phyloP scores from a whole-genome alignment of 768 basidiomycete species.

The Termitomyces bulborhizus region DNA sequence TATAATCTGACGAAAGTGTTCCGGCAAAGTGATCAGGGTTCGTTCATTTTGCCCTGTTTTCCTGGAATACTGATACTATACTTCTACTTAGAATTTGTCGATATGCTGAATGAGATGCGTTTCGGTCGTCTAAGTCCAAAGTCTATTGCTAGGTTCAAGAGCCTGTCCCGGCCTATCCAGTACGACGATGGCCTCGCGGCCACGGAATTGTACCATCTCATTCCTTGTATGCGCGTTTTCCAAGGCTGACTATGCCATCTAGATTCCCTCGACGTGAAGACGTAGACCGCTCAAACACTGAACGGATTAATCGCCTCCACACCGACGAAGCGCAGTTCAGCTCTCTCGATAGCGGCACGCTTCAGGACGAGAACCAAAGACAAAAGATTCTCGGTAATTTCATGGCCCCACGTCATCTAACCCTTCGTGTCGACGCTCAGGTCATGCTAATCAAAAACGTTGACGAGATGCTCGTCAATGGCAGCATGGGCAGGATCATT shows the following conservation, averaged over 20 bases:
- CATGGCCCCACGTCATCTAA: conserved; percentile 75
- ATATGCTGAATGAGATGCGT: conserved; percentile 99
- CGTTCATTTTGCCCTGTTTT: conserved; percentile 14
- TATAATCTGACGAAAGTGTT: conserved; percentile 96
- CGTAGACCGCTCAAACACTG: conserved; percentile 78
- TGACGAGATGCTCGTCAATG: conserved; percentile 89
- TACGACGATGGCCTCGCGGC: conserved; percentile 82
- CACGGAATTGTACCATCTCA: conserved; percentile 74
- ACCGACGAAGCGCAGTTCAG: conserved; percentile 47
- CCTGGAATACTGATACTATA: neutral
- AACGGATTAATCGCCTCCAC: conserved; percentile 56
- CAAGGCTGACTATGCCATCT: neutral
- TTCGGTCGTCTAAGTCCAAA: conserved; percentile 64
- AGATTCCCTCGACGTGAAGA: conserved; percentile 92
- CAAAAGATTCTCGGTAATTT: conserved; percentile 84
- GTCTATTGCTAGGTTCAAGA: conserved; percentile 68
- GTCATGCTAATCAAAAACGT: conserved; percentile 96
- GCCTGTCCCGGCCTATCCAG: conserved; percentile 59
- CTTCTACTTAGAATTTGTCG: conserved; percentile 63
- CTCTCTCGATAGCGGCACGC: conserved; percentile 59
- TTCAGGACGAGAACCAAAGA: conserved; percentile 48
- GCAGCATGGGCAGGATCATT: conserved; percentile 82
- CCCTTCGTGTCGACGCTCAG: conserved; percentile 75
- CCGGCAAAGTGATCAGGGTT: conserved; percentile 87
- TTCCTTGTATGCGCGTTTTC: neutral